Evolutionary conservation across 768 basidiomycete genomes (phyloP), one percentile per base, ranked within the genome.

Genomic region (Lentinula raphanica): DNA sequence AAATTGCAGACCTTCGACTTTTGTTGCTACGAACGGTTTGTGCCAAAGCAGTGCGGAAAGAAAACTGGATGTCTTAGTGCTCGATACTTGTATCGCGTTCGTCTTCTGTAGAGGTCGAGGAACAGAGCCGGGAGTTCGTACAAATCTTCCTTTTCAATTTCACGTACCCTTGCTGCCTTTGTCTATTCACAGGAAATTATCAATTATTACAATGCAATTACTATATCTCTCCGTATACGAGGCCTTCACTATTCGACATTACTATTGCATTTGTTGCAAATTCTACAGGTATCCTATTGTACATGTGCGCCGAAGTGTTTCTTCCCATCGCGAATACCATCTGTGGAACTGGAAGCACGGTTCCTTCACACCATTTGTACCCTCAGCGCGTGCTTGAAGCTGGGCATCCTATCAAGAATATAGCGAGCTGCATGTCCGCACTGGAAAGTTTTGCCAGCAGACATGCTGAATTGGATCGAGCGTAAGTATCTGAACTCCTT

Each of bases 41-140:
- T 72, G 76, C 76, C 76, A 74, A 70, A 76, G 73, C 59, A 74
- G 74, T 68, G 73, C 73, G 66, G 58, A 74, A 76, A 49, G 39
- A 32, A 42, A 55, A 23, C 50, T 63, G 73, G 67, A 72, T 67
- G 65, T 74, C 72, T 73, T 66, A 74, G 69, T 66, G 72, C 70
- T 74, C 71, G 67, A 69, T 66, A 36, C 65, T 63, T 62, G 59
- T 62, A 61, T 56, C 66, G 59, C 62, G 71, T 44, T 69, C 69
- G 40, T 65, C 62, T 58, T 56, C 50, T 27, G 49, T 59, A n/a
- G 57, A 55, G 15, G 61, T 59, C 54, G 65, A 68, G 64, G 61
- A 68, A 69, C 68, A 72, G 72, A 71, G 74, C 74, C 70, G 73
- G 74, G 60, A 70, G 69, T 73, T 65, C 71, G 59, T 65, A 74